Evolutionary conservation across 129 eudicot species (phyloP).

Genomic region (Smallanthus sonchifolius): DNA sequence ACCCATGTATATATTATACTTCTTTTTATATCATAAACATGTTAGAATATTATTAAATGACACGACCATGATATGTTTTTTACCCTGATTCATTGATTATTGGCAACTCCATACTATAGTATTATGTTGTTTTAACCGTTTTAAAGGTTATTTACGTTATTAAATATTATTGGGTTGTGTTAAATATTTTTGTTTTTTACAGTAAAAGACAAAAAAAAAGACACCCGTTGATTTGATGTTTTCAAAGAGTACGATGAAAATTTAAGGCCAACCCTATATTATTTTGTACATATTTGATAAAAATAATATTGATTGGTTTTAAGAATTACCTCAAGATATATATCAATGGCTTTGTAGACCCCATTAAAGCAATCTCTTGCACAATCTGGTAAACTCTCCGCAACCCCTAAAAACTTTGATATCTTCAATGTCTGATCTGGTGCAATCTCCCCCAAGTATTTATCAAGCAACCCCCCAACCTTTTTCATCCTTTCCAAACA

Average conservation of each 20-base stretch:
- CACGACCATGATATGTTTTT: background rate
- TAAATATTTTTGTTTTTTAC: no score
- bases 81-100: background rate
- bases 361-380: constrained; percentile 89
- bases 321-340: constrained; percentile 73
- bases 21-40: no score
- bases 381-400: constrained; percentile 73
- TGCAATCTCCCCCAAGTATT: constrained; percentile 78
- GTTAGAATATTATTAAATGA: background rate
- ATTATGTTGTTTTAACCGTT: background rate
- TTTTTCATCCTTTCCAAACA: constrained; percentile 53
- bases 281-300: no score
- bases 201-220: no score
- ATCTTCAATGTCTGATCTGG: constrained; percentile 80
- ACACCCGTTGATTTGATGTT: no score
- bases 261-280: no score
- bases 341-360: constrained; percentile 85
- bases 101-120: no score
- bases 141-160: background rate
- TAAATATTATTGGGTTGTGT: no score
- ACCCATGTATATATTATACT: no score
- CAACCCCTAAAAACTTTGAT: constrained; percentile 81
- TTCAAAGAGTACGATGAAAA: no score
- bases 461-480: constrained; percentile 66
- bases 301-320: background rate